Conservation (phyloP, 2,329 filamentous ascomycete genomes). For the Apiospora pterosperma region DNA sequence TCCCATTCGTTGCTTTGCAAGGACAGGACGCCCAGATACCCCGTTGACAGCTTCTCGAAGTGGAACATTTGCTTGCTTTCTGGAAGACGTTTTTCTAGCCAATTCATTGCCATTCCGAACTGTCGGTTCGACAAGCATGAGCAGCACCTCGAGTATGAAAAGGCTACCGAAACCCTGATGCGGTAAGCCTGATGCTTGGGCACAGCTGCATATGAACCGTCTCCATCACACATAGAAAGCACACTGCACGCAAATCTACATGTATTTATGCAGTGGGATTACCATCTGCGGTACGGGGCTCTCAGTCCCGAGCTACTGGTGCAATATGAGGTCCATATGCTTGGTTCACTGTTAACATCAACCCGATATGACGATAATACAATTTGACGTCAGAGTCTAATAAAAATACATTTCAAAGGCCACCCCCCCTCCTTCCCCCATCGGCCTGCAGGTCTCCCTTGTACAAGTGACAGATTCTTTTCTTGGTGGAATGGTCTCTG, state of each 20-base stretch:
- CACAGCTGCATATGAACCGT: not conserved
- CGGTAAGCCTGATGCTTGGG: not conserved
- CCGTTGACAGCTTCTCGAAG: not conserved
- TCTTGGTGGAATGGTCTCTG: not conserved
- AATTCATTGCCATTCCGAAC: constrained; percentile 1
- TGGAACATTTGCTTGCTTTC: not conserved
- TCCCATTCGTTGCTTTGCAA: not conserved
- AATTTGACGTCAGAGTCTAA: not conserved
- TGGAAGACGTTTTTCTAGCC: not conserved
- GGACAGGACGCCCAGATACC: not conserved
- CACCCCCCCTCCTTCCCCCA: not conserved
- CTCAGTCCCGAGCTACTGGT: not conserved
- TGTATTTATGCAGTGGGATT: not conserved
- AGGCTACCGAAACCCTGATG: not conserved
- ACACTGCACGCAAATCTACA: not conserved
- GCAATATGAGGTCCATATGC: not conserved
- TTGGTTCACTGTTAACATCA: not conserved
- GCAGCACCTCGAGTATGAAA: not conserved
- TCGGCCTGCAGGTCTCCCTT: not conserved
- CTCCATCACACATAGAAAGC: not conserved
- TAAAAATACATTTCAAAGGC: not conserved
- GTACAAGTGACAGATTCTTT: not conserved
- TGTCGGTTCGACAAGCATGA: not conserved
- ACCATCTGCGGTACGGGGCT: not conserved
- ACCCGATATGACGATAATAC: not conserved